Percentiles rank a stretch among this genome's conserved stretches.
These are phyloP conservation scores for Pythium folliculosum DNA, from an alignment of 352 stramenopile species.

Conservation along the genomic window DNA sequence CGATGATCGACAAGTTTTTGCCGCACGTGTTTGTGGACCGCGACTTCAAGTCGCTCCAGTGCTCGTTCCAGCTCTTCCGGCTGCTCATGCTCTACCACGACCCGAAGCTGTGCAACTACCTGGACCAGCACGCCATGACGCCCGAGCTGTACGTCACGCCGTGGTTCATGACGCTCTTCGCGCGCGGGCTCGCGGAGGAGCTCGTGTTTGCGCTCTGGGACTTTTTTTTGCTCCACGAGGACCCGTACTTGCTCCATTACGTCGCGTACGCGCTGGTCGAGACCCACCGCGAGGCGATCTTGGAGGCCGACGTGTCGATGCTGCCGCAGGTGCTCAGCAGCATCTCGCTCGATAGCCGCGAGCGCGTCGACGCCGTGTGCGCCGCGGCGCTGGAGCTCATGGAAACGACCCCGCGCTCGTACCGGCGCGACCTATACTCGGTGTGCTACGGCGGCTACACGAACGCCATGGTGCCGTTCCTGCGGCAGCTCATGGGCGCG, in stretches of 20 bases:
- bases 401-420: slow-evolving; percentile 70
- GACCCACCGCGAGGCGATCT: slow-evolving; percentile 55
- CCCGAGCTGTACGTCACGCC: slow-evolving; percentile 93
- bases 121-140: slow-evolving; percentile 92
- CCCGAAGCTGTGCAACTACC: slow-evolving; percentile 80
- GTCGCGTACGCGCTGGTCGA: slow-evolving; percentile 84
- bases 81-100: slow-evolving; percentile 93
- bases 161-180: slow-evolving; percentile 95
- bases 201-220: slow-evolving; percentile 90
- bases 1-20: slow-evolving; percentile 88
- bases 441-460: slow-evolving; percentile 82
- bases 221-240: slow-evolving; percentile 89
- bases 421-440: slow-evolving; percentile 78
- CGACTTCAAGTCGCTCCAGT: slow-evolving; percentile 91
- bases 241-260: slow-evolving; percentile 89
- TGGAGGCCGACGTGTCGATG: slow-evolving; percentile 70
- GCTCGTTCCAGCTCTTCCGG: slow-evolving; percentile 91
- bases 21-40: slow-evolving; percentile 88
- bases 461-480: slow-evolving; percentile 62
- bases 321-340: slow-evolving; percentile 81
- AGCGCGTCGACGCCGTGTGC: slow-evolving; percentile 67
- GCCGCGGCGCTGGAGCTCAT: slow-evolving; percentile 51
- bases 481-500: slow-evolving; percentile 65
- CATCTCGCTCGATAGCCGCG: slow-evolving; percentile 60
- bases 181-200: slow-evolving; percentile 69